Conservation (phyloP, 1,284 basidiomycete species). For the Trichosporon ovoides region DNA sequence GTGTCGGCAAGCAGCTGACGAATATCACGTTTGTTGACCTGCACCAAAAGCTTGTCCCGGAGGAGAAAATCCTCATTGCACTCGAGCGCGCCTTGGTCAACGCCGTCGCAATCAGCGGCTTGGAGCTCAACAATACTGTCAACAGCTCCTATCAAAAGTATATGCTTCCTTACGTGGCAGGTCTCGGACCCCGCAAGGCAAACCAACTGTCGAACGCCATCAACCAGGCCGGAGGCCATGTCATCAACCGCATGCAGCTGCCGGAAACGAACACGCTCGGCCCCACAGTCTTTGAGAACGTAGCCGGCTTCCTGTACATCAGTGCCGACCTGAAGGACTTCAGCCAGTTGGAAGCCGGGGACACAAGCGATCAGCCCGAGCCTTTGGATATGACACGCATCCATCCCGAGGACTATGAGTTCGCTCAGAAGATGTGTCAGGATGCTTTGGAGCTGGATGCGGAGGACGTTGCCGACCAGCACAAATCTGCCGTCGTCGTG, state of each 20-base stretch:
- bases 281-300: slow-evolving; percentile 83
- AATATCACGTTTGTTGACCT: slow-evolving; percentile 77
- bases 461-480: slow-evolving; percentile 84
- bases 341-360: slow-evolving; percentile 44
- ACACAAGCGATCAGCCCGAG: slow-evolving; percentile 68
- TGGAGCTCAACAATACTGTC: slow-evolving; percentile 90
- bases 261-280: slow-evolving; percentile 66
- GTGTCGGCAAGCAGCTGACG: slow-evolving; percentile 72
- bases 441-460: slow-evolving; percentile 94
- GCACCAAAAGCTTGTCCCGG: slow-evolving; percentile 67
- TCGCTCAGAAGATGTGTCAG: slow-evolving; percentile 97
- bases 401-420: slow-evolving; percentile 96
- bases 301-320: slow-evolving; percentile 84
- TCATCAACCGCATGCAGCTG: slow-evolving; percentile 81
- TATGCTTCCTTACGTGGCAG: slow-evolving; percentile 84
- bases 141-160: slow-evolving; percentile 80
- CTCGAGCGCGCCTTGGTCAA: slow-evolving; percentile 88
- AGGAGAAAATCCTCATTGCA: slow-evolving; percentile 72
- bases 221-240: slow-evolving; percentile 59
- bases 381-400: slow-evolving; percentile 93
- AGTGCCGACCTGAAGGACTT: slow-evolving; percentile 60
- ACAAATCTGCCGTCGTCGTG: slow-evolving; percentile 76
- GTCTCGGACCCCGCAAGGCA: slow-evolving; percentile 92
- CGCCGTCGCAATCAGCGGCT: slow-evolving; percentile 82
- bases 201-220: slow-evolving; percentile 80